Percentiles rank a stretch among this genome's conserved stretches.
These are phyloP conservation scores for Hymenoscyphus fructigenus DNA, from an alignment of 2,329 filamentous ascomycete species.

Conservation along the genomic window DNA sequence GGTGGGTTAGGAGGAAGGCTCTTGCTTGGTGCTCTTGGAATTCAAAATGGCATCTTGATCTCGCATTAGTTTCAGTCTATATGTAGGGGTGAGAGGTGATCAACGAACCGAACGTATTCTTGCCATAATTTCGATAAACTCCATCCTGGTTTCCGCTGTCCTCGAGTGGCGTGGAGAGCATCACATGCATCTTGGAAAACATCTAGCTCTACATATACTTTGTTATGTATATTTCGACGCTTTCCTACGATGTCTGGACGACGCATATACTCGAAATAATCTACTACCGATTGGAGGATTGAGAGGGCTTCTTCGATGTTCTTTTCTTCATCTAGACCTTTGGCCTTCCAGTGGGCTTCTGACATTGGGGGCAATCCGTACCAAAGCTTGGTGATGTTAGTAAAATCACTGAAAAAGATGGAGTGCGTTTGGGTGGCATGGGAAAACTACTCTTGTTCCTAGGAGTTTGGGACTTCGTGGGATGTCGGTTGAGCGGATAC, in stretches of 20 bases:
- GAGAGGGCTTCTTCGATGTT: slow-evolving; percentile 31
- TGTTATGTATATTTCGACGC: slow-evolving; percentile 23
- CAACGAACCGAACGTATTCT: slow-evolving; percentile 24
- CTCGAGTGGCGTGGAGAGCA: slow-evolving; percentile 14
- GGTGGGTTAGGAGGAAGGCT: slow-evolving; percentile 16
- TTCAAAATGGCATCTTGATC: too few relatives aligned
- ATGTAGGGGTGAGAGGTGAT: slow-evolving; percentile 22
- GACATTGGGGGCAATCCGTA: slow-evolving; percentile 24
- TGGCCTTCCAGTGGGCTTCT: slow-evolving; percentile 25
- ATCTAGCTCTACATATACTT: slow-evolving; percentile 26
- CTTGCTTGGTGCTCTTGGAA: too few relatives aligned
- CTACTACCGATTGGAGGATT: slow-evolving; percentile 23
- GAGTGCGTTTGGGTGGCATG: too few relatives aligned
- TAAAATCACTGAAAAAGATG: too few relatives aligned
- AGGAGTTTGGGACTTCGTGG: too few relatives aligned
- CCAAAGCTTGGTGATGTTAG: slow-evolving; percentile 22
- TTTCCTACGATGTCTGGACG: slow-evolving; percentile 25
- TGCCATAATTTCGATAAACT: slow-evolving; percentile 26
- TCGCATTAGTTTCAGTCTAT: background rate
- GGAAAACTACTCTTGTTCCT: too few relatives aligned
- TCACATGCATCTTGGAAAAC: slow-evolving; percentile 27
- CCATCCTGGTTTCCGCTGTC: slow-evolving; percentile 19
- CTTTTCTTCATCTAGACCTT: slow-evolving; percentile 22
- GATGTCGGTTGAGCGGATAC: too few relatives aligned
- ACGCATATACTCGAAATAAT: slow-evolving; percentile 25